phyloP scores from a whole-genome alignment of 2,329 filamentous ascomycete genomes.

The Pseudopithomyces chartarum region DNA sequence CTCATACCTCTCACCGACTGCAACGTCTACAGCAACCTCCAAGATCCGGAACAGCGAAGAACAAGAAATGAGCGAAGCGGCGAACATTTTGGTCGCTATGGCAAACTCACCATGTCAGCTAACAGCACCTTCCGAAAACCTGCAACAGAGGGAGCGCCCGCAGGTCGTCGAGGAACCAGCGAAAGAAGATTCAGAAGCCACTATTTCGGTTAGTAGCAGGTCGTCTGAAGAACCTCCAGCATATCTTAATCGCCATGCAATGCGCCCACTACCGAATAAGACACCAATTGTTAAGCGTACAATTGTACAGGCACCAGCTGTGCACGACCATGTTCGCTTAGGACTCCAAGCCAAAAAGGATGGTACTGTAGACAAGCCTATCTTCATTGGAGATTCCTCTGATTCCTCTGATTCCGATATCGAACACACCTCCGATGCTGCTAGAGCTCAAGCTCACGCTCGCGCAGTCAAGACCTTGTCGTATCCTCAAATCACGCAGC shows the following conservation, averaged over 20 bases:
- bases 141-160: background rate
- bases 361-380: background rate
- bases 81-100: background rate
- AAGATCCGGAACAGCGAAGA: background rate
- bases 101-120: background rate
- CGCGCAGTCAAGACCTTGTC: background rate
- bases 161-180: background rate
- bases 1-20: background rate
- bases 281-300: background rate
- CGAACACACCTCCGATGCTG: too few relatives aligned
- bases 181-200: background rate
- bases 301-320: background rate
- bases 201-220: background rate
- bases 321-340: background rate
- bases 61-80: background rate
- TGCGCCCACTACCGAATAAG: background rate
- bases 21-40: background rate
- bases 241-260: background rate
- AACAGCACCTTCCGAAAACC: background rate
- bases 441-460: background rate
- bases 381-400: background rate
- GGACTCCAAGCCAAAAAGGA: background rate
- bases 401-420: background rate
- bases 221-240: background rate
- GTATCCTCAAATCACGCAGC: too few relatives aligned